phyloP scores from a whole-genome alignment of 192 early-diverging fungal genomes.

The Coemansia sp. region DNA sequence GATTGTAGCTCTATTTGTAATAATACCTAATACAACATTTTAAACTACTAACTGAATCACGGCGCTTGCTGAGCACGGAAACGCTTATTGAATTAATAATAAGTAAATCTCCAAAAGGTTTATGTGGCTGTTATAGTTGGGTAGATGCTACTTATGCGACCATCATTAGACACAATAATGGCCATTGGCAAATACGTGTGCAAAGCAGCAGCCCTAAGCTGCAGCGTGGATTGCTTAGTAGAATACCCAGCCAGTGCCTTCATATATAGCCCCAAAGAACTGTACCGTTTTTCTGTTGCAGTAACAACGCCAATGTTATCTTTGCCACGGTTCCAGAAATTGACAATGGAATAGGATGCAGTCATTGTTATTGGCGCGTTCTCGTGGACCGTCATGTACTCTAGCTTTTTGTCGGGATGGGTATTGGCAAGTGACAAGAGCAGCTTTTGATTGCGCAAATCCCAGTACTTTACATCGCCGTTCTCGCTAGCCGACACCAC shows the following conservation, averaged over 20 bases:
- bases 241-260: conserved; percentile 41
- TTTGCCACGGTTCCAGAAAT: conserved; percentile 51
- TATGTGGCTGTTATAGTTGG: conserved; percentile 5
- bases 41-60: neutral
- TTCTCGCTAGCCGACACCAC: conserved; percentile 40
- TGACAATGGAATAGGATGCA: conserved; percentile 36
- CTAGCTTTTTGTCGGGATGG: conserved; percentile 24
- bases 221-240: neutral
- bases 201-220: conserved; percentile 15
- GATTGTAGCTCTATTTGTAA: no score
- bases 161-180: conserved; percentile 44
- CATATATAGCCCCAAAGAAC: conserved; percentile 25
- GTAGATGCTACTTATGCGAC: conserved; percentile 46
- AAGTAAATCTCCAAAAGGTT: no score
- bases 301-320: conserved; percentile 39
- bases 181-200: conserved; percentile 44
- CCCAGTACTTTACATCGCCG: conserved; percentile 52
- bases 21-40: no score
- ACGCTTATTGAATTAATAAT: no score
- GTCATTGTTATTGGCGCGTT: conserved; percentile 41
- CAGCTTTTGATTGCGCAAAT: conserved; percentile 33
- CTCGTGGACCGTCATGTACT: conserved; percentile 47
- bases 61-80: neutral
- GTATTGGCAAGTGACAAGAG: conserved; percentile 29
- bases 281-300: conserved; percentile 16